phyloP scores from a whole-genome alignment of 257 asterid species.

The Solanum bulbocastanum region DNA sequence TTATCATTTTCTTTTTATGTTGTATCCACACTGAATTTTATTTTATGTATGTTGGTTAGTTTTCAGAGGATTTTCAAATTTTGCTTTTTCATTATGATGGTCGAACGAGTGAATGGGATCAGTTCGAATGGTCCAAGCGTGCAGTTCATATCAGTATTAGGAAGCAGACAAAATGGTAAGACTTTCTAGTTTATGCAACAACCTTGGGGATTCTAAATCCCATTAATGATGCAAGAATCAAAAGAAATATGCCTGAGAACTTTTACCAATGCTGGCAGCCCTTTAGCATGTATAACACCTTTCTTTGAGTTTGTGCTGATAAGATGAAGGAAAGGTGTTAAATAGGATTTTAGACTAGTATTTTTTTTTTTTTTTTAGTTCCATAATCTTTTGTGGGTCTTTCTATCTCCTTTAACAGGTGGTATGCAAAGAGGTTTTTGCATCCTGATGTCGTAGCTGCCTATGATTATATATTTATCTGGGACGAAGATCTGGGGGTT shows the following conservation, averaged over 20 bases:
- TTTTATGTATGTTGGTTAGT: conserved; percentile 32
- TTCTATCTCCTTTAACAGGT: conserved; percentile 35
- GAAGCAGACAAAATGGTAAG: conserved; percentile 94
- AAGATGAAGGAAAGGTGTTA: neutral
- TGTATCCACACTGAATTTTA: neutral
- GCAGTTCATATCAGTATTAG: conserved; percentile 85
- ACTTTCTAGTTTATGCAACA: neutral
- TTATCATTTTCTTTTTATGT: neutral
- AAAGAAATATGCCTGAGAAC: neutral
- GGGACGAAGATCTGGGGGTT: conserved; percentile 99
- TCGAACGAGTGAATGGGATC: conserved; percentile 89
- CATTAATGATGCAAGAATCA: neutral
- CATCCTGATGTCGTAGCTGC: conserved; percentile 96
- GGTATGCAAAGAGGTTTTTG: conserved; percentile 98
- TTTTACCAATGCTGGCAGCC: neutral
- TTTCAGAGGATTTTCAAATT: conserved; percentile 91
- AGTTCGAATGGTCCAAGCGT: conserved; percentile 87
- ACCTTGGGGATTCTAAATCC: neutral
- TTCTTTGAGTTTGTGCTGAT: neutral
- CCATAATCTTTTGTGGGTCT: conserved; percentile 1
- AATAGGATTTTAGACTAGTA: neutral
- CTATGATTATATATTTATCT: conserved; percentile 89
- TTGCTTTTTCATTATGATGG: conserved; percentile 98
- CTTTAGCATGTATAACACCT: neutral
- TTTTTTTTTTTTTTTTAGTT: neutral